Conservation (phyloP, 805 yeast genomes). For the Starmerella geochares region DNA sequence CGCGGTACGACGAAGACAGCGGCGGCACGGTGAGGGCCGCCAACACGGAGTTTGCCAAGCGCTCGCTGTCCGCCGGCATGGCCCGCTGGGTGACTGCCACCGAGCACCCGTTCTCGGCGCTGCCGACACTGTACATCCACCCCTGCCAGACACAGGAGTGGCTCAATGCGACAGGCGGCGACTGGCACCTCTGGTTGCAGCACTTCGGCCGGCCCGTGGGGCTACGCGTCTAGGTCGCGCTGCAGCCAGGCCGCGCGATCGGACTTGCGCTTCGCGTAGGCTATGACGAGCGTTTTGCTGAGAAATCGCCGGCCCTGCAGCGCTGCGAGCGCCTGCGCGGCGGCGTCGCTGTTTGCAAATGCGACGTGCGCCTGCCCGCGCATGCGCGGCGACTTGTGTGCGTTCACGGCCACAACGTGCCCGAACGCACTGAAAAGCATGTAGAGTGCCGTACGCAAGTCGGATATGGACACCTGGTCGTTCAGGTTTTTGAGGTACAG, state of each 20-base stretch:
- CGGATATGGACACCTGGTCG: conserved; percentile 32
- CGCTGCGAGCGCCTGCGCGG: conserved; percentile 29
- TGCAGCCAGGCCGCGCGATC: conserved; percentile 14
- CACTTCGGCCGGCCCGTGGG: conserved; percentile 30
- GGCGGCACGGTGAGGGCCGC: conserved; percentile 9
- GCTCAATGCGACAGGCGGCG: conserved; percentile 26
- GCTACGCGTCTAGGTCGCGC: conserved; percentile 15
- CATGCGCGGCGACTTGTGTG: conserved; percentile 33
- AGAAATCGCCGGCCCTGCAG: conserved; percentile 30
- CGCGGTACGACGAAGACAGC: conserved; percentile 14
- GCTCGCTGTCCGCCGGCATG: neutral
- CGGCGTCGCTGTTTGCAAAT: conserved; percentile 27
- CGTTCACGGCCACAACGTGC: conserved; percentile 31
- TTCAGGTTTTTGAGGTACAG: conserved; percentile 34
- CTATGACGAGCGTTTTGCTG: conserved; percentile 31
- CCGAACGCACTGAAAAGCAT: conserved; percentile 35
- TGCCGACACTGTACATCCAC: conserved; percentile 32
- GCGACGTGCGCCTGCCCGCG: conserved; percentile 39
- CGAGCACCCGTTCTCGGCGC: conserved; percentile 29
- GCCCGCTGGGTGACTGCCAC: conserved; percentile 18
- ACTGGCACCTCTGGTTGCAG: conserved; percentile 27
- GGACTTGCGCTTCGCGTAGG: conserved; percentile 29
- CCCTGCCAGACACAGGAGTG: conserved; percentile 36
- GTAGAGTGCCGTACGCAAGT: conserved; percentile 31
- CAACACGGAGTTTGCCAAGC: neutral